A percentile compares a stretch with the other conserved stretches of the same genome.
Evolutionary conservation across 1,284 basidiomycete species (phyloP).

Genomic region (Apiotrichum domesticum): DNA sequence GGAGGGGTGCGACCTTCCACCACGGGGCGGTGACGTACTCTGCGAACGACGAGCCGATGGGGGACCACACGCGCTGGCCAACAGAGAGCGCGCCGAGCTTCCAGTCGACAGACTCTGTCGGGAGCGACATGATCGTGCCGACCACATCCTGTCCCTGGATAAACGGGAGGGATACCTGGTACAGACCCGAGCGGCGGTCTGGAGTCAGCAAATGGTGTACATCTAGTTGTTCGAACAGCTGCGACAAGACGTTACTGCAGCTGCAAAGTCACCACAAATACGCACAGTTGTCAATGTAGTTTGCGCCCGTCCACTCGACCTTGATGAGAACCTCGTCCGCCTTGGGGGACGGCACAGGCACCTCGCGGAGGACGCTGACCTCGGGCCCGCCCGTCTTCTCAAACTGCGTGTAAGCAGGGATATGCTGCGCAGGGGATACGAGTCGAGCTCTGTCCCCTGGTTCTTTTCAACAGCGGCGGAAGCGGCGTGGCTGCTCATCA

Average conservation of each 20-base stretch:
- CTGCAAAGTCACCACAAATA: not conserved
- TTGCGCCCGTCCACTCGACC: slow-evolving; percentile 63
- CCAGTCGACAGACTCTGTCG: slow-evolving; percentile 45
- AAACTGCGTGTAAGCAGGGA: slow-evolving; percentile 29
- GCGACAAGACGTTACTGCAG: too few species aligned
- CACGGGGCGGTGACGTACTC: slow-evolving; percentile 69
- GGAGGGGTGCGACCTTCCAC: slow-evolving; percentile 55
- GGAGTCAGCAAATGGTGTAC: not conserved
- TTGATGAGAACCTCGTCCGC: slow-evolving; percentile 72
- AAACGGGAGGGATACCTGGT: slow-evolving; percentile 59
- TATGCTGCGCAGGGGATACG: too few species aligned
- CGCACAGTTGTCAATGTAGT: slow-evolving; percentile 58
- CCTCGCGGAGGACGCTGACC: slow-evolving; percentile 54
- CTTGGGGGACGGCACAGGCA: slow-evolving; percentile 59
- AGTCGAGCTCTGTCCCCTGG: too few species aligned
- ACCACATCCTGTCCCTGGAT: slow-evolving; percentile 71
- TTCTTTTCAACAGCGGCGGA: too few species aligned
- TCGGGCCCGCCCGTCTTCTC: slow-evolving; percentile 64
- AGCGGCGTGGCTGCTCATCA: too few species aligned
- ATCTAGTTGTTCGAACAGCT: not conserved
- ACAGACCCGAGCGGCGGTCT: slow-evolving; percentile 49
- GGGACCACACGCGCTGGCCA: slow-evolving; percentile 50
- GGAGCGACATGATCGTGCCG: slow-evolving; percentile 67
- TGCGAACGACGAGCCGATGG: slow-evolving; percentile 58
- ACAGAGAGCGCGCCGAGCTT: slow-evolving; percentile 52